Evolutionary conservation across 805 yeast species (phyloP).

Genomic region (Candida nemodendra): DNA sequence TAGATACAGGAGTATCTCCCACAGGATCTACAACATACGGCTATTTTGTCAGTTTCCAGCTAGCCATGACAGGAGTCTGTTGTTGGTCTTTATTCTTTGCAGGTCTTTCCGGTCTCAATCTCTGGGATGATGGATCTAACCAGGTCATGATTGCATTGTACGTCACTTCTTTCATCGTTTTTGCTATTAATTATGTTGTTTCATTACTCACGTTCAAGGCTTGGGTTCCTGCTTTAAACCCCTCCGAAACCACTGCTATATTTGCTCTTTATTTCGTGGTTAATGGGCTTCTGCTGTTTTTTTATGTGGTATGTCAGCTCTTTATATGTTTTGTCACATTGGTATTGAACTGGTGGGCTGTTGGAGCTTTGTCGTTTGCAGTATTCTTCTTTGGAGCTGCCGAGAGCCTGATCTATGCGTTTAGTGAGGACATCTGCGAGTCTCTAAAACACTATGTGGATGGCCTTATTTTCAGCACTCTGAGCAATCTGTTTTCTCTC

Average conservation of each 20-base stretch:
- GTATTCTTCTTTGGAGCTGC: conserved; percentile 74
- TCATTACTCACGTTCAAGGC: conserved; percentile 71
- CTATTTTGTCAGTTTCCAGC: conserved; percentile 79
- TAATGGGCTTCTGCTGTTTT: conserved; percentile 62
- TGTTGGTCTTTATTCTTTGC: conserved; percentile 68
- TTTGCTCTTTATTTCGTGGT: conserved; percentile 69
- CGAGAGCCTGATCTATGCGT: conserved; percentile 71
- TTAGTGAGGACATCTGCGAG: conserved; percentile 65
- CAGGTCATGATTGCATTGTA: conserved; percentile 60
- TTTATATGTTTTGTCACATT: conserved; percentile 66
- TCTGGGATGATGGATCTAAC: conserved; percentile 92
- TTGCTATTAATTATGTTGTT: conserved; percentile 63
- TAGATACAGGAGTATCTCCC: conserved; percentile 91
- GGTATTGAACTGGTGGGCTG: conserved; percentile 74
- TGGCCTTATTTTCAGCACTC: conserved; percentile 81
- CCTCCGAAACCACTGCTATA: conserved; percentile 59
- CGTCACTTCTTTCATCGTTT: conserved; percentile 52
- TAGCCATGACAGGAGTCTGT: conserved; percentile 69
- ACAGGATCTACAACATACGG: conserved; percentile 75
- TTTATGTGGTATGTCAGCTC: conserved; percentile 67
- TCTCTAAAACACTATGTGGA: conserved; percentile 83
- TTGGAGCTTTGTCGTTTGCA: conserved; percentile 77
- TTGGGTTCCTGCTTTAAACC: conserved; percentile 51
- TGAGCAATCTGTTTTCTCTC: conserved; percentile 74
- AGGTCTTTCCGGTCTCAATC: conserved; percentile 80